Evolutionary conservation across 2,329 filamentous ascomycete genomes (phyloP).

Genomic region (Acarospora socialis): DNA sequence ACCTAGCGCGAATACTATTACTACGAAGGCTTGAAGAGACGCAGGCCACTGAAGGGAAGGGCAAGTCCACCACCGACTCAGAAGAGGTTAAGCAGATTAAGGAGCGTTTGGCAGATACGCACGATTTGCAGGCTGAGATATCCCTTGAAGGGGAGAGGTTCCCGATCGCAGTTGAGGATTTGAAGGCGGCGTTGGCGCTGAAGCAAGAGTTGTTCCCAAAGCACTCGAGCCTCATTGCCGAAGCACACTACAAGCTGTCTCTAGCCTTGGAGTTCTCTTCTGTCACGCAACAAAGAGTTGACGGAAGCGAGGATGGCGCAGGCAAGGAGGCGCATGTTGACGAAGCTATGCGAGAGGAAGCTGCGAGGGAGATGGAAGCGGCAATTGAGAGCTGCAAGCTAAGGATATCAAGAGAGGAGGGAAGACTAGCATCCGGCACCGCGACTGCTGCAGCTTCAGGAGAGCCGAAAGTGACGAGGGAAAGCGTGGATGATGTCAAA

Average conservation of each 20-base stretch:
- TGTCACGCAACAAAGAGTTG: conserved; percentile 38
- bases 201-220: conserved; percentile 66
- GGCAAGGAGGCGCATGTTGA: conserved; percentile 31
- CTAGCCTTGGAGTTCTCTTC: conserved; percentile 89
- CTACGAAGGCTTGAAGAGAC: conserved; percentile 39
- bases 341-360: conserved; percentile 41
- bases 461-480: conserved; percentile 27
- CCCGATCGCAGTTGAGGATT: conserved; percentile 70
- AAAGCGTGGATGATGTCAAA: conserved; percentile 42
- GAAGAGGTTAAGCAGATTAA: conserved; percentile 48
- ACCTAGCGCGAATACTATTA: conserved; percentile 46
- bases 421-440: conserved; percentile 24
- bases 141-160: conserved; percentile 95
- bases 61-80: conserved; percentile 31
- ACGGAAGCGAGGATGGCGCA: conserved; percentile 28
- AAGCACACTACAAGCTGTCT: conserved; percentile 93
- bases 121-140: conserved; percentile 89
- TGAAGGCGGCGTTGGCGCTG: conserved; percentile 60
- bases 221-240: conserved; percentile 74
- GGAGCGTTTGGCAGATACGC: conserved; percentile 80
- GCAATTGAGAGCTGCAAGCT: conserved; percentile 45
- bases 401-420: conserved; percentile 40
- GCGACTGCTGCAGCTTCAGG: conserved; percentile 22
- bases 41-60: conserved; percentile 32
- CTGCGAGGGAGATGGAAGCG: conserved; percentile 43